Evolutionary conservation across 108 stramenopile genomes (phyloP).

Genomic region (Discostella stelligeroides): DNA sequence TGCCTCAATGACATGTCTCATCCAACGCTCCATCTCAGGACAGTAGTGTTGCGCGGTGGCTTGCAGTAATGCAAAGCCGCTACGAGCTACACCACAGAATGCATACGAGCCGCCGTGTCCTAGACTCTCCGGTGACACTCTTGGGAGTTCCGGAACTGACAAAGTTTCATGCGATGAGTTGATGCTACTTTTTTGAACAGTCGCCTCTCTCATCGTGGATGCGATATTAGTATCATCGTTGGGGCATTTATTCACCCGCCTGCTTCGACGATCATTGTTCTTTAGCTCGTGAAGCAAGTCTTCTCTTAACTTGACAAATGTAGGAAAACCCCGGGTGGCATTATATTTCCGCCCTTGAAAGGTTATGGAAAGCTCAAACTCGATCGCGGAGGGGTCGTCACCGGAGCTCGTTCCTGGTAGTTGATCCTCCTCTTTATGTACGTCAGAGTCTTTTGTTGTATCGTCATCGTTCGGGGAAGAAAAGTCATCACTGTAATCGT

Average conservation of each 20-base stretch:
- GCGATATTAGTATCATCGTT: not conserved
- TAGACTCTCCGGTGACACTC: conserved; percentile 28
- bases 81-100: conserved; percentile 52
- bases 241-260: conserved; percentile 3
- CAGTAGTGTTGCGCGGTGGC: conserved; percentile 65
- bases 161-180: conserved; percentile 16
- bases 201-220: not conserved
- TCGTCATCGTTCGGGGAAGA: conserved; percentile 16
- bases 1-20: conserved; percentile 59
- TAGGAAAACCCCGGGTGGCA: conserved; percentile 71
- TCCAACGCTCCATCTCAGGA: conserved; percentile 75
- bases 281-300: conserved; percentile 69
- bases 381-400: conserved; percentile 57
- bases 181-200: not conserved
- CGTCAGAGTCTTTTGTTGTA: conserved; percentile 3
- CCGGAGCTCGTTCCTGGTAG: conserved; percentile 10
- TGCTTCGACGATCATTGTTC: conserved; percentile 16
- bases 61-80: conserved; percentile 74
- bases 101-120: conserved; percentile 31
- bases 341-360: conserved; percentile 75
- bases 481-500: conserved; percentile 49
- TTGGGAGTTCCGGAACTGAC: conserved; percentile 73
- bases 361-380: conserved; percentile 72
- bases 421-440: conserved; percentile 11
- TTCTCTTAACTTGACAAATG: conserved; percentile 67